Evolutionary conservation across 768 basidiomycete species (phyloP), one percentile per base, ranked within the genome.

Genomic region (Sarcodon aspratus): DNA sequence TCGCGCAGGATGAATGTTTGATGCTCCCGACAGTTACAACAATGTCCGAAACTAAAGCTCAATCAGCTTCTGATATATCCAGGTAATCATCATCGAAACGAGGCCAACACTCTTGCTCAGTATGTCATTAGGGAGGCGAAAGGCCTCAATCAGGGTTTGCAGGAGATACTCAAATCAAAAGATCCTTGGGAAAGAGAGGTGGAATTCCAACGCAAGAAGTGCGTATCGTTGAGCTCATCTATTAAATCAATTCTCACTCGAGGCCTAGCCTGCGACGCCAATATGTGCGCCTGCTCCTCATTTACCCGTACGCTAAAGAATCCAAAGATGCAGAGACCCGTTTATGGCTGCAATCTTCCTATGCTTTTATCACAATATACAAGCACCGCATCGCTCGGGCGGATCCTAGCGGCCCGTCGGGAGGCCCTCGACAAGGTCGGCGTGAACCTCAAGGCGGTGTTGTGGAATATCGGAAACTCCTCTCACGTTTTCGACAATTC

Each of bases 261-360:
- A n/a, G 43, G 33, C 17, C 5, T 55, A 90, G 86, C 60, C 71
- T 90, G 49, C 78, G 87, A 46, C 75, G 79, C 48, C 76, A 75
- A 38, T 81, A 87, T 61, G 69, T 90, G 45, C 76, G 71, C 43
- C 69, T 89, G 35, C 72, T 91, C 15, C 74, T 89, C 53, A 62
- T 78, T 17, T 70, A 85, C 58, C 82, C 86, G 1, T 78, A 75
- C 57, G 73, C 83, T 38, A 75, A 72, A 45, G 85, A 89, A 63
- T 80, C 82, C 44, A 80, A 82, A 60, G 85, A 89, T 66, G 79
- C 78, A 37, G 86, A 92, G 60, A 85, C 76, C 32, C 81, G 85
- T 54, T 74, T 95, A 8, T 95, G 92, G 91, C 88, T 92, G 79
- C 85, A 90, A 60, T 94, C 92, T 0, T 86, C 88, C 35, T 87